Evolutionary conservation across 2,329 filamentous ascomycete species (phyloP).

Genomic region (Neofusicoccum ribis): DNA sequence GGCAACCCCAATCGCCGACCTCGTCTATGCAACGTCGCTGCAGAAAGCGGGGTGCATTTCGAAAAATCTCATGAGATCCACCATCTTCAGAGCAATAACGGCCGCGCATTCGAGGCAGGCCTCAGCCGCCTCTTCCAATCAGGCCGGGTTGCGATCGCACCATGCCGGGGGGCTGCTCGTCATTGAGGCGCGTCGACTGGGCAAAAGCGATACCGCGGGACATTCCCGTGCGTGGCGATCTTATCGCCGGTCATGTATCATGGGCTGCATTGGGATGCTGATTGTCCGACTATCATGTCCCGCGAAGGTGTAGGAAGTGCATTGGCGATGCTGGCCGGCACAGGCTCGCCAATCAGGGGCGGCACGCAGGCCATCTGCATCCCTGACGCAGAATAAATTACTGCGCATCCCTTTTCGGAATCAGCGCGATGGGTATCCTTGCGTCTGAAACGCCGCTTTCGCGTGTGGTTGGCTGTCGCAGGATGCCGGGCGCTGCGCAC

Average conservation of each 20-base stretch:
- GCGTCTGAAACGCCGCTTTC: background rate
- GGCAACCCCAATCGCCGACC: constrained; percentile 4
- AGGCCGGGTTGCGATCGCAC: constrained; percentile 7
- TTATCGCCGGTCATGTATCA: background rate
- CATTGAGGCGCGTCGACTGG: background rate
- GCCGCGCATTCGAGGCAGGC: background rate
- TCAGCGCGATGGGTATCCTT: background rate
- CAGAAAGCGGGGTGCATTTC: constrained; percentile 10
- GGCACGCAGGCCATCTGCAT: background rate
- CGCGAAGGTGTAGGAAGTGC: background rate
- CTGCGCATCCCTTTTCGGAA: background rate
- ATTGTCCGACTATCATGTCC: background rate
- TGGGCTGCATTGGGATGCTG: background rate
- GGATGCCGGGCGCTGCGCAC: background rate
- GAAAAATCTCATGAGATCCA: background rate
- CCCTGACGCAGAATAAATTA: background rate
- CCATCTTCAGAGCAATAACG: background rate
- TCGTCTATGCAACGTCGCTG: background rate
- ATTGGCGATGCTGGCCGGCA: background rate
- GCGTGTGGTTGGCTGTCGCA: background rate
- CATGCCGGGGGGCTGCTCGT: constrained; percentile 14
- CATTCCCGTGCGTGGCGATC: background rate
- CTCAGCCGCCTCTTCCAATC: constrained; percentile 9
- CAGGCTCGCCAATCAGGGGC: background rate
- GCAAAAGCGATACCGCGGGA: background rate